Evolutionary conservation across 768 basidiomycete species (phyloP), one percentile per base, ranked within the genome.

Genomic region (Krasilnikovozyma curviuscula): DNA sequence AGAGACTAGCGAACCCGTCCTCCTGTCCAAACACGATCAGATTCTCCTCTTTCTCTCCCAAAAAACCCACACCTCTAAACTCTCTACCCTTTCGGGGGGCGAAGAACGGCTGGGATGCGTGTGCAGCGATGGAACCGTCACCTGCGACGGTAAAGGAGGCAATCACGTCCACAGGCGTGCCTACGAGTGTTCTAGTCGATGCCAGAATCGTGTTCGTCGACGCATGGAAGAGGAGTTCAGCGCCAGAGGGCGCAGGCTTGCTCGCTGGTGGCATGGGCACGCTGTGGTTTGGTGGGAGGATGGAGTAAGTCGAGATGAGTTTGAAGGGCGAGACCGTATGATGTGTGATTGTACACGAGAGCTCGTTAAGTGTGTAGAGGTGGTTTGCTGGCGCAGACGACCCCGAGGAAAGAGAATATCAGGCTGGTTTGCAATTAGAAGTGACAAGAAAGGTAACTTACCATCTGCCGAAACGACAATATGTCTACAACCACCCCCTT

Each of bases 281-380:
- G 24, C 18, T 10, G 4, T 44, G 50, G 10, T 44, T 34, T 9
- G 50, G 50, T 25, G 50, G 45, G 24, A 52, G 31, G 32, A 52
- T 42, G 13, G 45, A 47, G 12, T 44, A 46, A 25, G 46, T 52
- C 27, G 45, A 47, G 24, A 35, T 28, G 40, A 47, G 30, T 12
- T 8, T 32, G n/a, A 21, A 29, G 3, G 29, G n/a, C 12, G 40
- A 19, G 31, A 2, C 32, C 3, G 33, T 32, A 37, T 29, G 31
- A 30, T 25, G 35, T 18, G 12, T 18, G 12, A 5, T 28, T 16
- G 38, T 52, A 42, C 28, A 31, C 30, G 46, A 46, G 29, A 52
- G 50, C 33, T 52, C 50, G 46, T 52, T 52, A 16, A 52, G 27
- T 19, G 35, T 42, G 40, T 52, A 52, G 25, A 52, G 50, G 13